These are phyloP conservation scores for Leccinellum rugosiceps DNA, from an alignment of 768 basidiomycete genomes.

Conservation along the genomic window DNA sequence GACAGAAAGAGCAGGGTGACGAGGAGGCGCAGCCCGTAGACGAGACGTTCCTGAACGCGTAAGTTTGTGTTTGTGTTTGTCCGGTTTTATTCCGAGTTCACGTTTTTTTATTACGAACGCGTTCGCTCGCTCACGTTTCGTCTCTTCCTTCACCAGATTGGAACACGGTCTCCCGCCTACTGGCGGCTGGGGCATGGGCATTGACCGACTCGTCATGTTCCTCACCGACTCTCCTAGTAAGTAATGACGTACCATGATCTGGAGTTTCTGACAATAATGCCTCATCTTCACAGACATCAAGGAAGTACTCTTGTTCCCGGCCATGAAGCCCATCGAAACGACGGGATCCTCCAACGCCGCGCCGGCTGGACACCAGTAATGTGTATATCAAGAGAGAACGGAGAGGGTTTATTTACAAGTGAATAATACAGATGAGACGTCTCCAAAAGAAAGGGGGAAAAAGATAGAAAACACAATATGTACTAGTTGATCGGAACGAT, in stretches of 20 bases:
- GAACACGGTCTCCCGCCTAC: constrained; percentile 98
- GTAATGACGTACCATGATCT: constrained; percentile 19
- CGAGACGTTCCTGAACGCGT: constrained; percentile 95
- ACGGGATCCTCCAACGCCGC: constrained; percentile 34
- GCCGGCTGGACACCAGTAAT: constrained; percentile 23
- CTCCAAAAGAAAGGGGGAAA: neutral
- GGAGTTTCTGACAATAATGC: no score
- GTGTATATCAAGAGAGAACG: neutral
- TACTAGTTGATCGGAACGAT: neutral
- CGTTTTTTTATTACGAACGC: neutral
- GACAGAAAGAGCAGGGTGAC: constrained; percentile 95
- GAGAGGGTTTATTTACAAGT: no score
- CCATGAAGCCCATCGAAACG: constrained; percentile 84
- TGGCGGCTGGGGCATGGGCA: constrained; percentile 95
- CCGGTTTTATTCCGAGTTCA: neutral
- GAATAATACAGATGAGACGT: no score
- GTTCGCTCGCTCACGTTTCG: neutral
- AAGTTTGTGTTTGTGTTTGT: no score
- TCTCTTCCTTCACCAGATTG: constrained; percentile 49
- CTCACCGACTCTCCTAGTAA: constrained; percentile 91
- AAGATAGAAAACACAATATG: neutral
- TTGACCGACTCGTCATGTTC: constrained; percentile 98
- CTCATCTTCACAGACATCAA: constrained; percentile 69
- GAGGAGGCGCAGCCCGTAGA: constrained; percentile 98
- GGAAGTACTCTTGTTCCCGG: constrained; percentile 94